Percentiles rank a stretch among this genome's conserved stretches.
These are phyloP conservation scores for Penicillium pulvis DNA, from an alignment of 495 filamentous ascomycete genomes.

Conservation along the genomic window DNA sequence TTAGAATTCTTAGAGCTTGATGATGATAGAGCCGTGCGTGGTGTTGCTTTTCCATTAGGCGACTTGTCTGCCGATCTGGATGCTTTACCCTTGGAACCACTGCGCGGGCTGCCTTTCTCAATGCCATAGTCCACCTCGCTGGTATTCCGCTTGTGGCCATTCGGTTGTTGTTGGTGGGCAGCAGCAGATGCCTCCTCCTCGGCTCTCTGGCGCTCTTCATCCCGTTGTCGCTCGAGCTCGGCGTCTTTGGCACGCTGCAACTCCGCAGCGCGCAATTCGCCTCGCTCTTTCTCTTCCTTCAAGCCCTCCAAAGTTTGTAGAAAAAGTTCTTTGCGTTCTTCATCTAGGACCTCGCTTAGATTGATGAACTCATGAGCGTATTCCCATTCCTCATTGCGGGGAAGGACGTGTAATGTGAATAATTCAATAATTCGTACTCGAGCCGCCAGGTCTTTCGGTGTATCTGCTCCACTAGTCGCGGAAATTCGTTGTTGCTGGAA, in stretches of 20 bases:
- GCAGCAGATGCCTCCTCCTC: conserved; percentile 55
- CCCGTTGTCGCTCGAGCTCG: conserved; percentile 54
- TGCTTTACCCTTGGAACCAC: conserved; percentile 35
- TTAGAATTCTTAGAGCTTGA: conserved; percentile 42
- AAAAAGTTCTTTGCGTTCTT: conserved; percentile 86
- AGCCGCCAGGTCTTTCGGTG: conserved; percentile 72
- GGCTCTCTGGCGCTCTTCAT: conserved; percentile 60
- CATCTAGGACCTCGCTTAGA: conserved; percentile 81
- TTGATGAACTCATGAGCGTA: conserved; percentile 89
- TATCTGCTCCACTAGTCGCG: conserved; percentile 63
- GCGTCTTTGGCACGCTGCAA: conserved; percentile 63
- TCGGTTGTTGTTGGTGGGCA: conserved; percentile 41
- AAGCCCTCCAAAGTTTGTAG: conserved; percentile 64
- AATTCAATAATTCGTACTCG: conserved; percentile 89
- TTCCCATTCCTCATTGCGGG: conserved; percentile 90
- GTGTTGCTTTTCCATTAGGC: conserved; percentile 30
- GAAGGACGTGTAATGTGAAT: conserved; percentile 89
- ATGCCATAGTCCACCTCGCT: conserved; percentile 59
- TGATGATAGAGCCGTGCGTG: conserved; percentile 36
- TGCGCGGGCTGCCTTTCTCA: conserved; percentile 45
- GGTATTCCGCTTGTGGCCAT: conserved; percentile 52
- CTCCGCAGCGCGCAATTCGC: conserved; percentile 68
- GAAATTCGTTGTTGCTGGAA: conserved; percentile 33
- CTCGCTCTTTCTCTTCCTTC: conserved; percentile 68
- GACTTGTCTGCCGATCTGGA: conserved; percentile 33